Evolutionary conservation across 169 alveolate species (phyloP).

Genomic region (Cryptosporidium xiaoi): DNA sequence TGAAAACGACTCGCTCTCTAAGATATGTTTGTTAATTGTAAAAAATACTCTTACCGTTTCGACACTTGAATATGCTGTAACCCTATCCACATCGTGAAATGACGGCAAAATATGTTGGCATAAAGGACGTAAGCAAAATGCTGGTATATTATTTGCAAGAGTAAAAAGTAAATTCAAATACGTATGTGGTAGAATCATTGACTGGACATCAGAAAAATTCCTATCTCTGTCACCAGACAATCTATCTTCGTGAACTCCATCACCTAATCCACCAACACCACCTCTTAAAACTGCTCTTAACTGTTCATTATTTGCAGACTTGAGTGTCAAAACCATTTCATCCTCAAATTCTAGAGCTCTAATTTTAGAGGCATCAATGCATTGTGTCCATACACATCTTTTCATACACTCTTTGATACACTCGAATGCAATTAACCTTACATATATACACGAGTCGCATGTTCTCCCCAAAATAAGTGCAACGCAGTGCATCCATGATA

Average conservation of each 20-base stretch:
- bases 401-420: conserved; percentile 65
- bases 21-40: conserved; percentile 34
- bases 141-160: conserved; percentile 51
- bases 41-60: conserved; percentile 54
- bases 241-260: not conserved
- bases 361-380: conserved; percentile 8
- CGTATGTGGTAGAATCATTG: conserved; percentile 45
- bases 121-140: conserved; percentile 61
- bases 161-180: conserved; percentile 21
- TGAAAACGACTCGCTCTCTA: conserved; percentile 54
- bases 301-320: not conserved
- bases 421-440: conserved; percentile 52
- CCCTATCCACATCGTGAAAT: conserved; percentile 57
- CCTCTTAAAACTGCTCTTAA: not conserved
- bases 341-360: conserved; percentile 16
- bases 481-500: conserved; percentile 67
- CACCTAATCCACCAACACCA: not conserved
- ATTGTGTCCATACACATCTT: conserved; percentile 65
- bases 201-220: conserved; percentile 32
- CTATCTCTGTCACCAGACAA: not conserved
- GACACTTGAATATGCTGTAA: conserved; percentile 57
- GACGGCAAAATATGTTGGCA: conserved; percentile 71
- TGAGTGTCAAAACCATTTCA: conserved; percentile 4
- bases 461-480: conserved; percentile 63
- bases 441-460: conserved; percentile 57